These are phyloP conservation scores for Podila clonocystis DNA, from an alignment of 192 early-diverging fungal genomes.

Conservation along the genomic window DNA sequence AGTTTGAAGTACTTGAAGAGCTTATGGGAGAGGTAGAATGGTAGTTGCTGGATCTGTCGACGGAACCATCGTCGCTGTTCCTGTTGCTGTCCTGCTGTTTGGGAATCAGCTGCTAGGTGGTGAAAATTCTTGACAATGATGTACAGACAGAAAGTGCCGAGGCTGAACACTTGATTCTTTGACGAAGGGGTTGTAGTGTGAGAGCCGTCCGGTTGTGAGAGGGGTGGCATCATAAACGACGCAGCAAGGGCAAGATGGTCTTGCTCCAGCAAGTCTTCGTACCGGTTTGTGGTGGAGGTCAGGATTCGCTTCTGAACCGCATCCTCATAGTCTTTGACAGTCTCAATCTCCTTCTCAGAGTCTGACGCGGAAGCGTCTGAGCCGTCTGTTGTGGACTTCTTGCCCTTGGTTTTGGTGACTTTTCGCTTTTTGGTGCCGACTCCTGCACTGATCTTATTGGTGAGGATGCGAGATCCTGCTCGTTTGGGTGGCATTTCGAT, in stretches of 20 bases:
- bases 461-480: too few relatives aligned
- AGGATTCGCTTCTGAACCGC: slow-evolving; percentile 26
- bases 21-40: slow-evolving; percentile 18
- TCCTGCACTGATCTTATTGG: too few relatives aligned
- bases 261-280: slow-evolving; percentile 25
- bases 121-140: slow-evolving; percentile 31
- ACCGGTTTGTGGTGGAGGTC: slow-evolving; percentile 23
- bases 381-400: too few relatives aligned
- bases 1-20: slow-evolving; percentile 27
- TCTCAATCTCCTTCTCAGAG: slow-evolving; percentile 43
- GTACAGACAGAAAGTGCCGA: slow-evolving; percentile 30
- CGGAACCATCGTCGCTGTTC: slow-evolving; percentile 5
- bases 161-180: slow-evolving; percentile 5
- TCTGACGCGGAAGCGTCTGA: background rate
- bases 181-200: too few relatives aligned
- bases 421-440: too few relatives aligned
- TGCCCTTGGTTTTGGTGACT: too few relatives aligned
- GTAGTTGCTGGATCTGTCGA: slow-evolving; percentile 11
- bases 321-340: slow-evolving; percentile 35
- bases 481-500: too few relatives aligned
- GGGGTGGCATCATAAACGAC: slow-evolving; percentile 20
- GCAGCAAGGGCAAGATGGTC: slow-evolving; percentile 27
- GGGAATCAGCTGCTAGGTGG: slow-evolving; percentile 10
- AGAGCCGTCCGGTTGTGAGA: background rate
- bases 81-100: background rate